Conservation (phyloP, 2,329 filamentous ascomycete genomes). For the Chalara sp. region DNA sequence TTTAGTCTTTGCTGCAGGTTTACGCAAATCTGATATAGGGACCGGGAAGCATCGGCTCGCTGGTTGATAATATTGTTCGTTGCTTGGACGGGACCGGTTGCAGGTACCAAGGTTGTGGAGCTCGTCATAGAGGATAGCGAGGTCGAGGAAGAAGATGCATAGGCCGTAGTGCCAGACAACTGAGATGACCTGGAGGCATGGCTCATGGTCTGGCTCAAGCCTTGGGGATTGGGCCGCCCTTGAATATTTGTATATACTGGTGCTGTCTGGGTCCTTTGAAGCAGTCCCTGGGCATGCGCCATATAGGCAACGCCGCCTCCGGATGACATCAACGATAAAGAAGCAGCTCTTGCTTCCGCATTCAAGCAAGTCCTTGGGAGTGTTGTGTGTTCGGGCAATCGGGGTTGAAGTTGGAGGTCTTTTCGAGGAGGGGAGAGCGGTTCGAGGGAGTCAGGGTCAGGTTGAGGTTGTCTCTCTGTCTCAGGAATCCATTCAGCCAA, state of each 20-base stretch:
- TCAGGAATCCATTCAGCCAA: background rate
- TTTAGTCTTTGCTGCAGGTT: slow-evolving; percentile 74
- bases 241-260: slow-evolving; percentile 19
- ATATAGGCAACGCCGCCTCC: slow-evolving; percentile 22
- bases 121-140: slow-evolving; percentile 27
- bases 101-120: slow-evolving; percentile 27
- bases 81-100: slow-evolving; percentile 58
- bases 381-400: no score
- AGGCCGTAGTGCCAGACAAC: slow-evolving; percentile 54
- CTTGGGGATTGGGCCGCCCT: slow-evolving; percentile 14
- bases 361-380: slow-evolving; percentile 3
- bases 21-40: slow-evolving; percentile 92
- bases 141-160: slow-evolving; percentile 31
- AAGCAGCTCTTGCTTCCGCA: slow-evolving; percentile 10
- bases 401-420: no score
- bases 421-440: background rate
- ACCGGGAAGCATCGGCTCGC: slow-evolving; percentile 83
- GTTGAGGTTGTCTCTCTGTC: background rate
- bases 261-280: slow-evolving; percentile 25
- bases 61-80: slow-evolving; percentile 96
- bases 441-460: background rate
- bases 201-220: slow-evolving; percentile 26
- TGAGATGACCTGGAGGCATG: slow-evolving; percentile 47
- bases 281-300: slow-evolving; percentile 25
- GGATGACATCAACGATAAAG: slow-evolving; percentile 21